Evolutionary conservation across 1,284 basidiomycete genomes (phyloP).

Genomic region (Ustilago tritici): DNA sequence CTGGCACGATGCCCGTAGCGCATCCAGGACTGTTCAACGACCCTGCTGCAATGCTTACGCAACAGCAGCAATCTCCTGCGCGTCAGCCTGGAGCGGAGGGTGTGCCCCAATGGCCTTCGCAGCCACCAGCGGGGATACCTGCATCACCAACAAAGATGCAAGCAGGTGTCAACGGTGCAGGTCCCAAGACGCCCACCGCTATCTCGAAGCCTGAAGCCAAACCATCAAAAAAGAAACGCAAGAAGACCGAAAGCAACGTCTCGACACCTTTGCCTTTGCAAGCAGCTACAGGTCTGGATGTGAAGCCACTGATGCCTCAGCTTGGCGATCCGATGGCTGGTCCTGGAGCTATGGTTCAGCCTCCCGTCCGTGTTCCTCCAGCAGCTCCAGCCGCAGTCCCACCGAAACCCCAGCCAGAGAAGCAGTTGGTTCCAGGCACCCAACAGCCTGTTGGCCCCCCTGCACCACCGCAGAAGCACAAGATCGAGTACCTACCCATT

Average conservation of each 20-base stretch:
- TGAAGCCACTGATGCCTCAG: slow-evolving; percentile 38
- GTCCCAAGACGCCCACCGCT: slow-evolving; percentile 29
- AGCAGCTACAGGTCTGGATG: slow-evolving; percentile 15
- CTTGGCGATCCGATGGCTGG: slow-evolving; percentile 21
- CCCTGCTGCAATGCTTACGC: slow-evolving; percentile 26
- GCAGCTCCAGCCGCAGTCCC: slow-evolving; percentile 5
- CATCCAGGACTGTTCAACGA: slow-evolving; percentile 28
- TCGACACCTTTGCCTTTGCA: slow-evolving; percentile 21
- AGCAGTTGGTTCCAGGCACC: slow-evolving; percentile 38
- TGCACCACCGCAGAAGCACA: slow-evolving; percentile 75
- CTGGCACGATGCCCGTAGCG: slow-evolving; percentile 32
- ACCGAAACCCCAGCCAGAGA: slow-evolving; percentile 29
- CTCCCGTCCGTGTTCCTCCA: slow-evolving; percentile 10
- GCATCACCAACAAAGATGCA: slow-evolving; percentile 36
- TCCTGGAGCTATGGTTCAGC: slow-evolving; percentile 15
- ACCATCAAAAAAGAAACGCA: slow-evolving; percentile 45
- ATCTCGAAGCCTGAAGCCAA: slow-evolving; percentile 35
- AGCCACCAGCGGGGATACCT: slow-evolving; percentile 26
- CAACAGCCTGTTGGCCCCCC: slow-evolving; percentile 41
- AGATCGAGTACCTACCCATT: slow-evolving; percentile 90
- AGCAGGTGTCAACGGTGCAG: slow-evolving; percentile 15
- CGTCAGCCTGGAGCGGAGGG: slow-evolving; percentile 28
- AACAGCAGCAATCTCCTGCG: slow-evolving; percentile 22
- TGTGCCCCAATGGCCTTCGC: slow-evolving; percentile 41
- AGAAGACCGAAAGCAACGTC: slow-evolving; percentile 40